Evolutionary conservation across 495 filamentous ascomycete species (phyloP), one percentile per base, ranked within the genome.

Genomic region (Penicillium flavigenum): DNA sequence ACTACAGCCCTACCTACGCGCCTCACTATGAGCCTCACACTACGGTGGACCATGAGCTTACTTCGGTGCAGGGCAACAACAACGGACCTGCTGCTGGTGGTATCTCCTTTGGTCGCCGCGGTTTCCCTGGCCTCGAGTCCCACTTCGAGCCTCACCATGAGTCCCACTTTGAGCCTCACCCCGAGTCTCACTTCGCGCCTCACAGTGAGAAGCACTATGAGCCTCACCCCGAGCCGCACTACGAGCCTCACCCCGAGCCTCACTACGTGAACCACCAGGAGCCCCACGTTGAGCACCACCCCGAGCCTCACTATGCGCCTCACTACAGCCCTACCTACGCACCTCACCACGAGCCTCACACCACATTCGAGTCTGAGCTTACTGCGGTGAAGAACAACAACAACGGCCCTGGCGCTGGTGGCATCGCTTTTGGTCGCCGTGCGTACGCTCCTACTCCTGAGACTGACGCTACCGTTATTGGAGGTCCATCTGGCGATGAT

Each of bases 401-500:
- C 26, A 53, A 53, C 5, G 51, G 51, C 0, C 38, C 38, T 4
- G 14, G 24, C 3, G 50, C 38, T 42, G 59, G 59, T 11, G 51
- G 58, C 19, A 39, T 29, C 12, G 39, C 46, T 10, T 63, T 60
- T 47, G 17, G 17, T 53, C 57, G 57, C 14, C 61, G 63, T 26
- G 63, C 63, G 38, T 63, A 56, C 45, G 45, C 63, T 19, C 63
- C 63, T n/a, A 39, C 45, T 24, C 60, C 54, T 5, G 52, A 42
- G 11, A 19, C 42, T 14, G 60, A 53, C 19, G 60, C 49, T 12
- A 65, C 63, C 22, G 57, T 51, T 26, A 31, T 55, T 7, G 63
- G 63, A 20, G 67, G 64, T 39, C 58, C 67, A 11, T 57, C 60
- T n/a, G 69, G 63, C 1, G 46, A 63, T 20, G 69, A 72, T 20